Evolutionary conservation across 805 yeast species (phyloP), one percentile per base, ranked within the genome.

Genomic region (Saturnispora zaruensis): DNA sequence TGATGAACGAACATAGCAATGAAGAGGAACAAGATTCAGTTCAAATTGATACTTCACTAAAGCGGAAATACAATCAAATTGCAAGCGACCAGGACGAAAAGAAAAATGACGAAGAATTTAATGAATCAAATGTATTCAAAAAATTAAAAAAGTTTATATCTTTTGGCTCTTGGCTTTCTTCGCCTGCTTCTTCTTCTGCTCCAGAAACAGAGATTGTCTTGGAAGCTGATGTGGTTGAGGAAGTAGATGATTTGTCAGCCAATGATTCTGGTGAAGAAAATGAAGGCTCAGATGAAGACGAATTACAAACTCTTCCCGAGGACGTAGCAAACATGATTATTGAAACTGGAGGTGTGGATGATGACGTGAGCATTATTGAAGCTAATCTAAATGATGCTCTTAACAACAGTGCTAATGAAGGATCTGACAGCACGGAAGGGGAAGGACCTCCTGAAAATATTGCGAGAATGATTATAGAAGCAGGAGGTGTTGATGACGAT

Each of bases 251-350:
- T 3, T 50, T 2, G 14, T 37, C 30, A n/a, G 46, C 44, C 6
- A 45, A 53, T 4, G 58, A 51, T 7, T 28, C 46, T 14, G 56
- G 53, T 8, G 23, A 45, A 16, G 55, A 25, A 3, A 44, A 36
- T 33, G 45, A 20, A 38, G 18, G 43, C n/a, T 41, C 33, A 20
- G 49, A 46, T 1, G 46, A 41, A 11, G 40, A 41, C 20, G 55
- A 52, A 26, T 59, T 40, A 51, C 3, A 25, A 41, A 44, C 52
- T 49, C 24, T 45, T 34, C 23, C 54, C 44, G 34, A n/a, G 23
- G 42, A 45, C 21, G 23, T 40, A n/a, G 44, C 30, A 21, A 26
- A 44, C 14, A 18, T 34, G 9, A 46, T 46, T 8, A 23, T 46
- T 14, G 44, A 38, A 21, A 13, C 41, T 21, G 50, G 46, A 11